These are phyloP conservation scores for Dunaliella salina DNA, from an alignment of 163 green algal species.

Conservation along the genomic window DNA sequence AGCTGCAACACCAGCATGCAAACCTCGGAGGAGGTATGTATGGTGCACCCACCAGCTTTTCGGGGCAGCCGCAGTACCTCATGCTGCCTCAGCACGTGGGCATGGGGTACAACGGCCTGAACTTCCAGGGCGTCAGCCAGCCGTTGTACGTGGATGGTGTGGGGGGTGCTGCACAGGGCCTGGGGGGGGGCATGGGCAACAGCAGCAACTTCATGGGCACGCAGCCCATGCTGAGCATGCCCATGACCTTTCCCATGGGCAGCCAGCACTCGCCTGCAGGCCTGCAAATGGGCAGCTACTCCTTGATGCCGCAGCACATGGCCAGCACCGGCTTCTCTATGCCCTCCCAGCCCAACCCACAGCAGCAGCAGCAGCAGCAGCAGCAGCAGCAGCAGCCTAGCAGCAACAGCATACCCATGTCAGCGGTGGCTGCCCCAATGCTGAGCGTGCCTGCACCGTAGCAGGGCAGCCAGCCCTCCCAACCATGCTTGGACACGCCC, in stretches of 20 bases:
- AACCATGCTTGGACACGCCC: too few species aligned
- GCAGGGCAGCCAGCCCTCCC: too few species aligned
- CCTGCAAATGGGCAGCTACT: neutral
- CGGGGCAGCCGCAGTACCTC: neutral
- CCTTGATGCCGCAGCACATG: neutral
- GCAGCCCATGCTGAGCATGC: neutral
- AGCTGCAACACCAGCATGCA: neutral
- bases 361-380: neutral
- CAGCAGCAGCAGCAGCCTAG: neutral
- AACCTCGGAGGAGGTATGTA: neutral
- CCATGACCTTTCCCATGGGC: neutral
- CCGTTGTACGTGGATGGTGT: neutral
- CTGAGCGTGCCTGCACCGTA: too few species aligned
- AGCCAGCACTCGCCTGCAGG: neutral
- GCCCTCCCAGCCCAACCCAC: neutral
- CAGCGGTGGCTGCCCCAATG: too few species aligned
- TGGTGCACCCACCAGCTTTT: neutral
- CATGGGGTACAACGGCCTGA: neutral
- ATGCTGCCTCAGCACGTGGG: neutral
- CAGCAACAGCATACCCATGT: too few species aligned
- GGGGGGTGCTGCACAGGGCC: neutral
- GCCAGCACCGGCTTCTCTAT: too few species aligned
- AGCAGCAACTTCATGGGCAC: neutral
- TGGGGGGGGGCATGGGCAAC: neutral
- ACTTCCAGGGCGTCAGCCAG: neutral